Conservation (phyloP, 495 filamentous ascomycete species). For the Podospora pseudocomata region DNA sequence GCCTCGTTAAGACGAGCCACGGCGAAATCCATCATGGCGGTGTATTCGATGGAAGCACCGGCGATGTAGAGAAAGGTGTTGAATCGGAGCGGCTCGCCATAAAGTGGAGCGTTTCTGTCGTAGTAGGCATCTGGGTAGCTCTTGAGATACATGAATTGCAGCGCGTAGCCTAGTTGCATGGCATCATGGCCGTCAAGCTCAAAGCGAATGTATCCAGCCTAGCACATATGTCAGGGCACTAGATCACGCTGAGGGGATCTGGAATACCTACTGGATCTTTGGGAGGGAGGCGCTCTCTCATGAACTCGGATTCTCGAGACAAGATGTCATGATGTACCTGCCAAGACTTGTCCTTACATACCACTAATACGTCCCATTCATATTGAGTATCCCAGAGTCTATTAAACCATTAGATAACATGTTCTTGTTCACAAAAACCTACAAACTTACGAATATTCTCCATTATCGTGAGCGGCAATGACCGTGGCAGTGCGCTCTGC, state of each 20-base stretch:
- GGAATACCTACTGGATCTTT: conserved; percentile 18
- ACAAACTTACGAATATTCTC: conserved; percentile 15
- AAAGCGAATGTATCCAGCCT: conserved; percentile 12
- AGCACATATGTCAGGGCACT: background rate
- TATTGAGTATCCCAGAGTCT: conserved; percentile 19
- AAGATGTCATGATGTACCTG: conserved; percentile 28
- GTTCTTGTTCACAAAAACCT: background rate
- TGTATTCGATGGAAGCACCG: conserved; percentile 15
- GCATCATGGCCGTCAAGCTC: conserved; percentile 5
- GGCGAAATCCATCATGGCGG: conserved; percentile 14
- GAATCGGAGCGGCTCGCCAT: conserved; percentile 8
- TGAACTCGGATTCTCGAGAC: conserved; percentile 18
- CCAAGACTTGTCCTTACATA: conserved; percentile 7
- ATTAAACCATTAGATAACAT: background rate
- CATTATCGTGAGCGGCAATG: conserved; percentile 13
- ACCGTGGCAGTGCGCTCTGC: background rate
- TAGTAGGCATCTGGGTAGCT: conserved; percentile 7
- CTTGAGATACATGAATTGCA: conserved; percentile 29
- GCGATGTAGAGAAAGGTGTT: conserved; percentile 21
- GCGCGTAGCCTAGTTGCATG: conserved; percentile 12
- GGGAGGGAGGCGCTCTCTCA: conserved; percentile 15
- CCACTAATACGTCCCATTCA: conserved; percentile 23
- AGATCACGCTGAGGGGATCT: no score
- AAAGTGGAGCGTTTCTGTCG: conserved; percentile 3
- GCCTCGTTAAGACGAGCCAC: conserved; percentile 9